These are phyloP conservation scores for Pleurostoma richardsiae DNA, from an alignment of 2,329 filamentous ascomycete genomes.

Conservation along the genomic window DNA sequence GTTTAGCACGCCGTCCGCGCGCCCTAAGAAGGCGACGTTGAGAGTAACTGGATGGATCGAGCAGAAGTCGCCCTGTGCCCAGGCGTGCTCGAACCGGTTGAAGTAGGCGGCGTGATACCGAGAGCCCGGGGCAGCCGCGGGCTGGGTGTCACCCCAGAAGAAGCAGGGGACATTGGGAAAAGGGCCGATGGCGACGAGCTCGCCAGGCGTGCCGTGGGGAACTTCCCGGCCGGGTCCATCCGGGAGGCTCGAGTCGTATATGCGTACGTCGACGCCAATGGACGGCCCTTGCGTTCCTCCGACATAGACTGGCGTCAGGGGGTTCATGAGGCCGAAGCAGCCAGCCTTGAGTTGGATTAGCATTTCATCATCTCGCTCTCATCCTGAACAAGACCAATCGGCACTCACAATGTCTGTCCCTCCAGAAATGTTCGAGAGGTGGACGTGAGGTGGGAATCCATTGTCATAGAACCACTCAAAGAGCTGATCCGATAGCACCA, in stretches of 20 bases:
- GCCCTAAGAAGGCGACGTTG: constrained; percentile 60
- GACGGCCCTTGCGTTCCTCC: constrained; percentile 46
- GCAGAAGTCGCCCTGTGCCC: constrained; percentile 82
- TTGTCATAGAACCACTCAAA: constrained; percentile 76
- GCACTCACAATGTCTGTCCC: constrained; percentile 67
- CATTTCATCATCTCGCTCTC: background rate
- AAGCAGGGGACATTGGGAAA: constrained; percentile 74
- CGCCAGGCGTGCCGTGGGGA: constrained; percentile 60
- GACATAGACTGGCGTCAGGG: constrained; percentile 60
- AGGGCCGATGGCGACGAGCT: constrained; percentile 63
- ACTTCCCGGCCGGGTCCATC: constrained; percentile 37
- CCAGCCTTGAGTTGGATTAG: constrained; percentile 35
- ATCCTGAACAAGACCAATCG: background rate
- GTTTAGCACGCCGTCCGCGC: constrained; percentile 76
- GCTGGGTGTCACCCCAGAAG: constrained; percentile 52
- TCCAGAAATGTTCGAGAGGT: constrained; percentile 70
- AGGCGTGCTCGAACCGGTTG: constrained; percentile 59
- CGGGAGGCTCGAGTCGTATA: constrained; percentile 60
- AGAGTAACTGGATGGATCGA: constrained; percentile 63
- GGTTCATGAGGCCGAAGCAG: constrained; percentile 61
- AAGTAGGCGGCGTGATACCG: constrained; percentile 60
- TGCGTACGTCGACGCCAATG: constrained; percentile 44
- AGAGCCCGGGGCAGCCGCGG: constrained; percentile 37
- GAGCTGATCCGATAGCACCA: constrained; percentile 72
- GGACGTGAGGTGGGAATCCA: constrained; percentile 62